Percentiles rank a stretch among this genome's conserved stretches.
phyloP scores from a whole-genome alignment of 2,329 filamentous ascomycete species.

The Trichophyton equinum region DNA sequence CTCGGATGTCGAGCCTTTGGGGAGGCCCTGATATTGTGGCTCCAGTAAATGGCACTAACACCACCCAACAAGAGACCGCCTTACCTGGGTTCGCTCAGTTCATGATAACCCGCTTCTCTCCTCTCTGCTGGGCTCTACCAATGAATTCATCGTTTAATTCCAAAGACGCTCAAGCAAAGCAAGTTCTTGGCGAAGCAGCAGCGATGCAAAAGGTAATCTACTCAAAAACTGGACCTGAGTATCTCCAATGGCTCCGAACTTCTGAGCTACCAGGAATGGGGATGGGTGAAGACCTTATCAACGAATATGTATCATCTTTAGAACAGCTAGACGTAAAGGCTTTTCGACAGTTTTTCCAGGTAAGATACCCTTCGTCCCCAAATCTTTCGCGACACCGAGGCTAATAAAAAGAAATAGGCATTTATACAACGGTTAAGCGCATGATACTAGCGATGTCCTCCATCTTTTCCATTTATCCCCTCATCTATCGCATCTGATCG shows the following conservation, averaged over 20 bases:
- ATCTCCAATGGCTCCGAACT: conserved; percentile 44
- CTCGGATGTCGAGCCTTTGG: conserved; percentile 76
- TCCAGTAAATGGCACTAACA: conserved; percentile 28
- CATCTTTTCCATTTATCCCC: not conserved
- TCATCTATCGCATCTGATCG: not conserved
- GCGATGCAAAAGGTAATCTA: conserved; percentile 81
- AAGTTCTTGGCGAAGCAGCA: conserved; percentile 79
- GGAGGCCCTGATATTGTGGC: conserved; percentile 64
- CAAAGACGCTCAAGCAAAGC: conserved; percentile 75
- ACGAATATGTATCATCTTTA: conserved; percentile 36
- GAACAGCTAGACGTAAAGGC: conserved; percentile 33
- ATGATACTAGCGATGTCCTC: conserved; percentile 19
- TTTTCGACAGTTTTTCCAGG: conserved; percentile 39
- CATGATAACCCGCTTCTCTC: conserved; percentile 78
- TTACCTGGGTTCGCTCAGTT: conserved; percentile 86
- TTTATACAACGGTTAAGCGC: conserved; percentile 36
- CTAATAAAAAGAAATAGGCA: conserved; percentile 18
- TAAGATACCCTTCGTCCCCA: conserved; percentile 16
- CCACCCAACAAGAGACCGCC: conserved; percentile 28
- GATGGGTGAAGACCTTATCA: conserved; percentile 35
- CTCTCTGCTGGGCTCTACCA: conserved; percentile 79
- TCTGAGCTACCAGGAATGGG: conserved; percentile 37
- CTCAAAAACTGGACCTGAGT: conserved; percentile 72
- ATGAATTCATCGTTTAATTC: conserved; percentile 67
- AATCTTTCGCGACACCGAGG: not conserved